Evolutionary conservation across 192 early-diverging fungal genomes (phyloP), one percentile per base, ranked within the genome.

Genomic region (Entomortierella parvispora): DNA sequence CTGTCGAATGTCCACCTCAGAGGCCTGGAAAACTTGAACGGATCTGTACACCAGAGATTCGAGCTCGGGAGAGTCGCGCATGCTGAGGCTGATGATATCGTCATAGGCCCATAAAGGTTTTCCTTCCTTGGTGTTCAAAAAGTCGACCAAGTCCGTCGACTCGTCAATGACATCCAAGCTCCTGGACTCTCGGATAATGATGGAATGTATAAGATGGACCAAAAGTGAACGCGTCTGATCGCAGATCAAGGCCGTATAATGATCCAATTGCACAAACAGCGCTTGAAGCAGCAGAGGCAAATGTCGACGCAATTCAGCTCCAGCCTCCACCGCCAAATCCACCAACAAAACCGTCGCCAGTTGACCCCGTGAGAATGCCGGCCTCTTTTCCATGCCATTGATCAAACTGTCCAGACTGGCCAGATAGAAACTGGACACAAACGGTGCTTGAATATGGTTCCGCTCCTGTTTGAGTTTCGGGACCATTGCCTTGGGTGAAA

Each of bases 241-340:
- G 65, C 92, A 92, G 10, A 92, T 86, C 28, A 92, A 81, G 9
- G 89, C 88, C 28, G 92, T 89, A 26, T 89, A 84, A 52, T 92
- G 89, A 79, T 97, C 95, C 20, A 97, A 59, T 55, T 96, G 94
- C 3, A 96, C 90, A 70, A 93, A 91, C 10, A 94, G 81, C 14
- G 88, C 81, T 66, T 94, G 92, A 0, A 96, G 69, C 17, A 97
- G 66, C 10, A 90, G 62, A 8, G 94, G 91, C 2, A 97, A 79
- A 69, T 93, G 86, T 17, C 85, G 76, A 4, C 81, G 53, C 8
- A 95, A 69, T 28, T 89, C 83, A 11, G 82, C 76, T 22, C 90
- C 93, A 17, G 92, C 85, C 64, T 95, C 92, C 17, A 91, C 86
- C 0, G 93, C 85, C 5, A 94, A 81, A 60, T 97, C 95, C 0